Evolutionary conservation across 352 stramenopile species (phyloP), one percentile per base, ranked within the genome.

Genomic region (Globisporangium parvum): DNA sequence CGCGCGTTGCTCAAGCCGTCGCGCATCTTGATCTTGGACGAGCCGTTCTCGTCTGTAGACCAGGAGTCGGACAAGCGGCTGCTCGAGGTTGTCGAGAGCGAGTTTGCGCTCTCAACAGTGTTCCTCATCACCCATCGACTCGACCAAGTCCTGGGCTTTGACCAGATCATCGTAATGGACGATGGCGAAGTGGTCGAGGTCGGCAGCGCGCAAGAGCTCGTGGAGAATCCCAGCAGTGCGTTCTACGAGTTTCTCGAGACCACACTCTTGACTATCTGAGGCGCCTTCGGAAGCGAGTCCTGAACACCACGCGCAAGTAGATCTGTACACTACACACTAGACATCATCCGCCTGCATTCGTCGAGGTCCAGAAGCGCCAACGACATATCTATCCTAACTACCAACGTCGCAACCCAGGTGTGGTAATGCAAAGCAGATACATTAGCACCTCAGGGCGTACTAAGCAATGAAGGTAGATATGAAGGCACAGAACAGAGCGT

Each of bases 101-200:
- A 59, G 50, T 70, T 70, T 42, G 35, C 31, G 6, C 5, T 39
- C 6, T 55, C 59, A 12, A 70, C 63, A 15, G 74, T 96, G n/a
- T 68, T 98, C 11, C 96, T 93, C 0, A 97, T 98, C 62, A 92
- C 94, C 5, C 92, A 98, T 65, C 69, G 93, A 9, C 67, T 97
- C 4, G 85, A 96, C 47, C 41, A 63, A 28, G 49, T 62, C 23
- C 18, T 62, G 57, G 21, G 40, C n/a, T 62, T 55, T 33, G 41
- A 62, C 31, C 26, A 51, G 3, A 62, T 62, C 50, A 47, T 62
- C 4, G 48, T 62, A 15, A 50, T 62, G 39, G 53, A 66, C 11
- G 66, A 77, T 17, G 66, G 56, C 11, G 10, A 10, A 11, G 39
- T 62, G 17, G 40, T 39, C 20, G 67, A 79, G 31, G 70, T 75